Percentiles rank a stretch among this genome's conserved stretches.
Evolutionary conservation across 805 yeast species (phyloP).

Genomic region (Lipomyces yamadae): DNA sequence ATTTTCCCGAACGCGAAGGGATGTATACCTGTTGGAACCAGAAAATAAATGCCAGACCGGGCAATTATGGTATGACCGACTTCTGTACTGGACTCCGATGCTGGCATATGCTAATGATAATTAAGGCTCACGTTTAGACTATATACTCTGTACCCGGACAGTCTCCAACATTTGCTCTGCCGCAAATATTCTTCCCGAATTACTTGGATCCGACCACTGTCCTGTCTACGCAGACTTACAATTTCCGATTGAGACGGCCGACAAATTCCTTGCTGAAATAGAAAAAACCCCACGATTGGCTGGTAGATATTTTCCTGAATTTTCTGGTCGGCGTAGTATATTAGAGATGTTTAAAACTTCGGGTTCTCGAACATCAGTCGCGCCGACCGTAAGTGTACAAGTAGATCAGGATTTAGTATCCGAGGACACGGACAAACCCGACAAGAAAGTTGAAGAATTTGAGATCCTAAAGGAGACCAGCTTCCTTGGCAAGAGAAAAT

Average conservation of each 20-base stretch:
- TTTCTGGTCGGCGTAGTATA: conserved; percentile 32
- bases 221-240: conserved; percentile 78
- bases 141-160: conserved; percentile 58
- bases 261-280: neutral
- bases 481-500: neutral
- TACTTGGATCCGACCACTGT: conserved; percentile 93
- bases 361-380: neutral
- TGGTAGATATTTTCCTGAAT: conserved; percentile 29
- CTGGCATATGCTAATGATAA: neutral
- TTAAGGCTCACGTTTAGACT: conserved; percentile 84
- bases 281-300: conserved; percentile 25
- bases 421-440: neutral
- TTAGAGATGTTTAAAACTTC: conserved; percentile 26
- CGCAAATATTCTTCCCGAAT: conserved; percentile 64
- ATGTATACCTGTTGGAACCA: conserved; percentile 95
- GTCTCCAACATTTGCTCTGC: conserved; percentile 50
- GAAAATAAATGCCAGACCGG: conserved; percentile 70
- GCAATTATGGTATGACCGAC: conserved; percentile 53
- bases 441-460: neutral
- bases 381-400: neutral
- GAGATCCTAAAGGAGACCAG: neutral
- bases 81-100: neutral
- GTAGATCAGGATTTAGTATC: neutral
- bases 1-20: conserved; percentile 61
- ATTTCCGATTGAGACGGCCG: conserved; percentile 9